phyloP scores from a whole-genome alignment of 177 flowering plant genomes.

The Vitis hybrid region DNA sequence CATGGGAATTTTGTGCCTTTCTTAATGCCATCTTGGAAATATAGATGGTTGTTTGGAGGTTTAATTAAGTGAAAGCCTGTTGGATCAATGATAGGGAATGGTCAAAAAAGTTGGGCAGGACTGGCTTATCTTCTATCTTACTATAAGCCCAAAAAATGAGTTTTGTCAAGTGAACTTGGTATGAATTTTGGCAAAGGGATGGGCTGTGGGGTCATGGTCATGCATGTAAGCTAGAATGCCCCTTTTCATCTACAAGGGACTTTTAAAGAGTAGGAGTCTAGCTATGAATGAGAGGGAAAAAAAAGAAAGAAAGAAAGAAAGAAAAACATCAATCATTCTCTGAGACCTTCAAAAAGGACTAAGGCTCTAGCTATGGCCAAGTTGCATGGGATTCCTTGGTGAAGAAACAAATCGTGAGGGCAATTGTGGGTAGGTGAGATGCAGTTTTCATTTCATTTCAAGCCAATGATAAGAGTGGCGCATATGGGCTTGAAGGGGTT shows the following conservation, averaged over 20 bases:
- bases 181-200: neutral
- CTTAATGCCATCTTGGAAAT: neutral
- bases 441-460: constrained; percentile 7
- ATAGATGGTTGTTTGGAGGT: neutral
- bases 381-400: constrained; percentile 8
- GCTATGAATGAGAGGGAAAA: too few species aligned
- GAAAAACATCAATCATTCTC: too few species aligned
- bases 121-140: neutral
- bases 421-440: constrained; percentile 3
- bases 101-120: neutral
- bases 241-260: too few species aligned
- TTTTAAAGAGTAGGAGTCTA: too few species aligned
- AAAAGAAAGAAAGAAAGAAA: too few species aligned
- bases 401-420: neutral
- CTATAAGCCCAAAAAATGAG: too few species aligned
- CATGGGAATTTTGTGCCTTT: neutral
- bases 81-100: neutral
- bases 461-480: neutral
- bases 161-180: neutral
- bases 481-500: neutral
- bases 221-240: neutral
- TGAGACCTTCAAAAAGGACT: neutral
- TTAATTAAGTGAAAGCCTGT: neutral
- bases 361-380: neutral
- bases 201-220: constrained; percentile 1